Conservation (phyloP, 495 filamentous ascomycete genomes). For the Podospora sp. region DNA sequence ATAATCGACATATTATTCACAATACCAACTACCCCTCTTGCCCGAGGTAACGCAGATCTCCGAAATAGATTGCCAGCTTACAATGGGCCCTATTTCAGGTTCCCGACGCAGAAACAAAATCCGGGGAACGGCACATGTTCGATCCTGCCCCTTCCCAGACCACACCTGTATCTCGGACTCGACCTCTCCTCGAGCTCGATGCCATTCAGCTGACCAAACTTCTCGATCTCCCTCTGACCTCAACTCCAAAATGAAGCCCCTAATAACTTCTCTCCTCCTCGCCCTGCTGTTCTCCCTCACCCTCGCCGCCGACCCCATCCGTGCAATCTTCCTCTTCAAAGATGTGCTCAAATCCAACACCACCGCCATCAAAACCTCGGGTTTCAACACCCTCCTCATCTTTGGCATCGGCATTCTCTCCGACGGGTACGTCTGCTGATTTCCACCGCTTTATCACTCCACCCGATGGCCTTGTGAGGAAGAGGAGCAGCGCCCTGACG, state of each 20-base stretch:
- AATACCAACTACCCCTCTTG: not conserved
- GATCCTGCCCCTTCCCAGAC: not conserved
- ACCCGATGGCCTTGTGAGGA: too few species aligned
- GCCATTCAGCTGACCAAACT: too few species aligned
- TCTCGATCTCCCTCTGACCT: not conserved
- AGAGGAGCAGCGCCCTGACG: too few species aligned
- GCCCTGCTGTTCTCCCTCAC: not conserved
- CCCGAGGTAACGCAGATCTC: not conserved
- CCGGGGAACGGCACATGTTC: not conserved
- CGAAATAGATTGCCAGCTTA: not conserved
- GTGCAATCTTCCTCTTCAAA: constrained; percentile 47
- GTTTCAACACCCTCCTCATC: constrained; percentile 47
- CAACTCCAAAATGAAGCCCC: too few species aligned
- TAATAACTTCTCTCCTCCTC: not conserved
- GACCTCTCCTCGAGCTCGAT: not conserved
- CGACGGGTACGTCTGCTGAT: too few species aligned
- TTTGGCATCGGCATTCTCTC: constrained; percentile 46
- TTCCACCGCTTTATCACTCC: too few species aligned
- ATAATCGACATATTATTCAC: not conserved
- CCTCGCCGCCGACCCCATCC: constrained; percentile 30
- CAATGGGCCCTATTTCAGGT: not conserved
- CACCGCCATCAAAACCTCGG: constrained; percentile 37
- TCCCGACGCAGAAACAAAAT: not conserved
- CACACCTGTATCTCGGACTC: not conserved
- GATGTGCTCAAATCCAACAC: constrained; percentile 50